Base-by-base conservation (phyloP, 148 eudicot genomes). In the Chenopodium berlandieri region DNA sequence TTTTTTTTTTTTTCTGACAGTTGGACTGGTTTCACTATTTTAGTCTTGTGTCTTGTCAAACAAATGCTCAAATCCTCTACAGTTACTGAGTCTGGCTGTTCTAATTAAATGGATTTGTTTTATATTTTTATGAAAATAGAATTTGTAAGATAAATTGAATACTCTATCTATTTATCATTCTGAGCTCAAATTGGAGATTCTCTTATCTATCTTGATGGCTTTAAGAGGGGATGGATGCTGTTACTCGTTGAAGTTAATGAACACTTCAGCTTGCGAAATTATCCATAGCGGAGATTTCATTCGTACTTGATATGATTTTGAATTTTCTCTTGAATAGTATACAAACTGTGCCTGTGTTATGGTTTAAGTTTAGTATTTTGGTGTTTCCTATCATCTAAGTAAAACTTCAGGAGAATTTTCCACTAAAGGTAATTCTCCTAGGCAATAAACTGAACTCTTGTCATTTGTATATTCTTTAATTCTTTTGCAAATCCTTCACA, bases 11-110 rank as follows among this genome's bases (percentile, higher is more conserved):
- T 23, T 54, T 75, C 0, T 76, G 32, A 58, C 31, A 58, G 44
- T 23, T 37, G 9, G 16, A 62, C 73, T 27, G 27, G 8, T 67
- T 72, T 71, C 3, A 10, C 7, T 34, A 60, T n/a, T 40, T 58
- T 20, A 30, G 64, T 69, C 34, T 27, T 79, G 19, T 30, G 17
- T 79, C 47, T 50, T 69, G 66, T 37, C 68, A 58, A 32, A 79
- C 47, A 20, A 8, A 79, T 23, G 62, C 63, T 48, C 67, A 11
- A 47, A 52, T 56, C 19, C 37, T 13, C 19, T 34, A 34, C 14
- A 20, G 48, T 27, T 4, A 31, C 52, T 20, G 34, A 66, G 62
- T 31, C 20, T 68, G 50, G 48, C 30, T 13, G 67, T 40, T 27
- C 68, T 78, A 70, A 27, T 46, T 67, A 17, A 73, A 17, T 27